These are phyloP conservation scores for Jatropha podagrica DNA, from an alignment of 441 rosid species.

Conservation along the genomic window DNA sequence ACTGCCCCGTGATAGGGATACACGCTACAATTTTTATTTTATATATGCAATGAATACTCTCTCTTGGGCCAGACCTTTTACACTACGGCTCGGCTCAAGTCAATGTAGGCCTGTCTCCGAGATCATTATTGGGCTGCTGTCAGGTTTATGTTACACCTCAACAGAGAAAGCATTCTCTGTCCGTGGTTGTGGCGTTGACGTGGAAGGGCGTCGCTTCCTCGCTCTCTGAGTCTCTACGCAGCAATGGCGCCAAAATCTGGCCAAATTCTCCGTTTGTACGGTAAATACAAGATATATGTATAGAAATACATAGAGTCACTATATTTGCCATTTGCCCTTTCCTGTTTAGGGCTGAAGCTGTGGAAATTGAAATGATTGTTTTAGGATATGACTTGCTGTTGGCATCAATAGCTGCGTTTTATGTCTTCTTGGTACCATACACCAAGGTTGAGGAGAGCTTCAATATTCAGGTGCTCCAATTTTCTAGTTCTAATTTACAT, in stretches of 20 bases:
- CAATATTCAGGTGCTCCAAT: slow-evolving; percentile 66
- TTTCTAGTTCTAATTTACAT: neutral
- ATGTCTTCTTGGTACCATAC: slow-evolving; percentile 69
- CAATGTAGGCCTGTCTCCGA: neutral
- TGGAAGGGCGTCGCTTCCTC: neutral
- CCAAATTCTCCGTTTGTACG: slow-evolving; percentile 41
- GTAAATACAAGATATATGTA: slow-evolving; percentile 22
- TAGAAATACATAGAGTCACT: neutral
- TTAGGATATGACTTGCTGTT: slow-evolving; percentile 79
- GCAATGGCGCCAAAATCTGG: slow-evolving; percentile 40
- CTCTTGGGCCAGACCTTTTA: neutral
- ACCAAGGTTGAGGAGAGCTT: slow-evolving; percentile 99
- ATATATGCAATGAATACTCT: too few species aligned
- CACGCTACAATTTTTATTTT: too few species aligned
- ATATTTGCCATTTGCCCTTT: neutral
- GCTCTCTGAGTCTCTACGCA: neutral
- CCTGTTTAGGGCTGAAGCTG: neutral
- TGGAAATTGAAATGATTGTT: slow-evolving; percentile 14
- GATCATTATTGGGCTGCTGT: neutral
- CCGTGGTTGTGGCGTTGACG: neutral
- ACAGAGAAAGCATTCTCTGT: neutral
- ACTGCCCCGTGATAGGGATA: too few species aligned
- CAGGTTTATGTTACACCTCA: neutral
- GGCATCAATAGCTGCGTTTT: slow-evolving; percentile 81
- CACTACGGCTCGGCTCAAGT: neutral